Conservation (phyloP, 495 filamentous ascomycete species). For the Thermochaetoides thermophila region DNA sequence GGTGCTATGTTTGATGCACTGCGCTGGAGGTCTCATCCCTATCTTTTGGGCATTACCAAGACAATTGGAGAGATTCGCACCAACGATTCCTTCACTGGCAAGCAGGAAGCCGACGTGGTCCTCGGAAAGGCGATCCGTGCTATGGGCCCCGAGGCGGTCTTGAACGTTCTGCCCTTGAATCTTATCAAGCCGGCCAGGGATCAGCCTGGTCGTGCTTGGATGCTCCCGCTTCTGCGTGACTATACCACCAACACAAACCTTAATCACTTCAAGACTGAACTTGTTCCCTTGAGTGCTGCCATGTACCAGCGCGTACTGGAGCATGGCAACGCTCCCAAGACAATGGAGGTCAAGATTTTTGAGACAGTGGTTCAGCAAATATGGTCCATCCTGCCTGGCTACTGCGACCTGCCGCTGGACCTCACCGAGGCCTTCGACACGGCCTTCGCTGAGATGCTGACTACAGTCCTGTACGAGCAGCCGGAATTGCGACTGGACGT, state of each 20-base stretch:
- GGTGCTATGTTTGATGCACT: constrained; percentile 78
- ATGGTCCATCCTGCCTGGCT: constrained; percentile 88
- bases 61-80: constrained; percentile 75
- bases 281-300: constrained; percentile 75
- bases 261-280: constrained; percentile 65
- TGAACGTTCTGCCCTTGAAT: constrained; percentile 73
- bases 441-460: constrained; percentile 75
- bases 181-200: constrained; percentile 58
- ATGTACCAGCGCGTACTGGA: constrained; percentile 84
- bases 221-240: constrained; percentile 79
- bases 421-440: constrained; percentile 66
- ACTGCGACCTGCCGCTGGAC: constrained; percentile 83
- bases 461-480: constrained; percentile 85
- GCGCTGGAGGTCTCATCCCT: constrained; percentile 65
- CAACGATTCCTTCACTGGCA: constrained; percentile 80
- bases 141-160: constrained; percentile 73
- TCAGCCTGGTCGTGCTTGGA: constrained; percentile 80
- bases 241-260: constrained; percentile 73
- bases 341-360: constrained; percentile 91
- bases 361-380: constrained; percentile 92
- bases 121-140: constrained; percentile 71
- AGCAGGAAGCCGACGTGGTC: constrained; percentile 86
- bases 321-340: constrained; percentile 63
- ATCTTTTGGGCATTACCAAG: constrained; percentile 55
- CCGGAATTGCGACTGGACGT: constrained; percentile 72